Base-by-base conservation (phyloP, 108 stramenopile genomes). In the Skeletonema costatum region DNA sequence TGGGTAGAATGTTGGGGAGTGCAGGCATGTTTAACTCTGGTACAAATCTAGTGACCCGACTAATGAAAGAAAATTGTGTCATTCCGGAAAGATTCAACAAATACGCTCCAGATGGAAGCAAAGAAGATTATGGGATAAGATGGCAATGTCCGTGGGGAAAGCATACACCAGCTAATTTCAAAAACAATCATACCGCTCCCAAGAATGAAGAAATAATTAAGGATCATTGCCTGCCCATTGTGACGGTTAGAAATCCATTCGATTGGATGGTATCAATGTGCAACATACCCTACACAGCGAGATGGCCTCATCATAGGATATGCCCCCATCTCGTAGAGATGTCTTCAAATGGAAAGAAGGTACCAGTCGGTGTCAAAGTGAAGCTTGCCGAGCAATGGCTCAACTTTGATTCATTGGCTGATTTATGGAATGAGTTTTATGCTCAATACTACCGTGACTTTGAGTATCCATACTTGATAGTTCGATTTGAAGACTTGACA, bases 111-210 rank as follows among this genome's bases (percentile, higher is more conserved):
- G 39, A 76, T 46, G 74, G 85, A 64, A 69, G 84, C 29, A 89
- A 87, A 68, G 87, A 93, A 85, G 53, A 66, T 3, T 76, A 70
- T 33, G 78, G 93, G 7, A 94, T 94, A 81, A 66, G 88, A 60
- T 94, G 90, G 90, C 90, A 92, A 79, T 84, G 85, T 12, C 87
- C 88, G 0, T 88, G 87, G 86, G 92, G 94, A 1, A 95, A 95
- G 64, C 94, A 95, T 64, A 92, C 87, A n/a, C 90, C 90, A 9
- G 86, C 84, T 2, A 79, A 75, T 16, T 91, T 83, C 64, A 79
- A 85, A 19, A 61, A 74, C 5, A 36, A 84, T 33, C 89, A 91
- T 73, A 68, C 60, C 0, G 86, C 85, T 16, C 83, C 41, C 68
- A 87, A 32, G 39, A 78, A 71, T 64, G 86, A 62, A 36, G 64